These are phyloP conservation scores for Hypericum androsaemum DNA, from an alignment of 345 rosid species.

Conservation along the genomic window DNA sequence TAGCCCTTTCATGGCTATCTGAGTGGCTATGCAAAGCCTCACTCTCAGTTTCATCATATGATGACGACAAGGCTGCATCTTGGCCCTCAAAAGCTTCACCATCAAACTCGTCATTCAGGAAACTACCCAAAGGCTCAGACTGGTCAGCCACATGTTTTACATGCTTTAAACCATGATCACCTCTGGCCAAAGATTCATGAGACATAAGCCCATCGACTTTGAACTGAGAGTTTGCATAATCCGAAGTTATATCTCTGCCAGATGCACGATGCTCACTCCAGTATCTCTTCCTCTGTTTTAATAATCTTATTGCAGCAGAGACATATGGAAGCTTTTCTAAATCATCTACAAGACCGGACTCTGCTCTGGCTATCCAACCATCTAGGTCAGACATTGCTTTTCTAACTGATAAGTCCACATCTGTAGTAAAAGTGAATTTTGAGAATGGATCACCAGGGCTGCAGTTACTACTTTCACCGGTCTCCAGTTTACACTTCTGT, in stretches of 20 bases:
- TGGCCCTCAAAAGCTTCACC: slow-evolving; percentile 25
- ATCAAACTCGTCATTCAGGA: slow-evolving; percentile 15
- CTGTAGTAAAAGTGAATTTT: slow-evolving; percentile 71
- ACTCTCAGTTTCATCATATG: slow-evolving; percentile 34
- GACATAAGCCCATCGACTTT: slow-evolving; percentile 17
- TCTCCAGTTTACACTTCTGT: slow-evolving; percentile 29
- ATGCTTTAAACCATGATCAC: slow-evolving; percentile 18
- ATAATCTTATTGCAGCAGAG: slow-evolving; percentile 70
- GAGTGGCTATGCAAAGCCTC: slow-evolving; percentile 22
- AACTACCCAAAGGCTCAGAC: slow-evolving; percentile 18
- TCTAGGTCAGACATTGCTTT: slow-evolving; percentile 81
- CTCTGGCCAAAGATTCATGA: slow-evolving; percentile 21
- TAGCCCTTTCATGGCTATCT: slow-evolving; percentile 30
- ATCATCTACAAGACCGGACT: slow-evolving; percentile 87
- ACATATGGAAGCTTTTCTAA: slow-evolving; percentile 88
- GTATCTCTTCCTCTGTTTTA: slow-evolving; percentile 60
- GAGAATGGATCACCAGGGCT: slow-evolving; percentile 43
- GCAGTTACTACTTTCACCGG: slow-evolving; percentile 8
- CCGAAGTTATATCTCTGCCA: slow-evolving; percentile 17
- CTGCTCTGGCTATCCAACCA: slow-evolving; percentile 74
- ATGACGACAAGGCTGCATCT: slow-evolving; percentile 28
- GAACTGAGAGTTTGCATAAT: slow-evolving; percentile 13
- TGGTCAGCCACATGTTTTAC: slow-evolving; percentile 22
- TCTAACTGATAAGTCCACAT: slow-evolving; percentile 74
- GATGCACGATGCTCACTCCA: slow-evolving; percentile 57